A percentile compares a stretch with the other conserved stretches of the same genome.
phyloP scores from a whole-genome alignment of 1,284 basidiomycete species.

The Cryptococcus floricola region DNA sequence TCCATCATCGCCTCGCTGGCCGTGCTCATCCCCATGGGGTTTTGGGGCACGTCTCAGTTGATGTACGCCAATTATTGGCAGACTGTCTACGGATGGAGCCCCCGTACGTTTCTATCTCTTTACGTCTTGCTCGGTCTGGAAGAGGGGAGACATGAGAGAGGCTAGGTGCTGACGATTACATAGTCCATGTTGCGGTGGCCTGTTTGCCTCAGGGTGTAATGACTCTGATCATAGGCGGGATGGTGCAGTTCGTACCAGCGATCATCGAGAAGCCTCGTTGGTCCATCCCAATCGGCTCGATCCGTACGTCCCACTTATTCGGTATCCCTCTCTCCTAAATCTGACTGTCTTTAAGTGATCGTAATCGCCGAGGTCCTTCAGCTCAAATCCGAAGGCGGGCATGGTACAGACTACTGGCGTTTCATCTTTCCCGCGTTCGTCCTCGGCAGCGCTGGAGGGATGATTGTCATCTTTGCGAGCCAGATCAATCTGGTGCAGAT shows the following conservation, averaged over 20 bases:
- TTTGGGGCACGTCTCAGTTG: conserved; percentile 31
- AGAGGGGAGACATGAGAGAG: background rate
- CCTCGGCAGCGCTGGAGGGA: conserved; percentile 16
- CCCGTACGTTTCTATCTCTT: conserved; percentile 5
- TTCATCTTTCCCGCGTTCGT: conserved; percentile 34
- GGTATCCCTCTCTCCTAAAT: background rate
- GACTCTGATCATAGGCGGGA: conserved; percentile 22
- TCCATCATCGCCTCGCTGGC: conserved; percentile 18
- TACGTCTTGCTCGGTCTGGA: too few relatives aligned
- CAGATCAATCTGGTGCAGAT: conserved; percentile 25
- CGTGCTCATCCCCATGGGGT: conserved; percentile 23
- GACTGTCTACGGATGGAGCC: conserved; percentile 17
- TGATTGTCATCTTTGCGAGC: background rate
- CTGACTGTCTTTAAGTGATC: conserved; percentile 17
- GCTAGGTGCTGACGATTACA: background rate
- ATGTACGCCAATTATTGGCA: conserved; percentile 30
- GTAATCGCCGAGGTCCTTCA: conserved; percentile 25
- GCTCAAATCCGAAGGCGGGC: conserved; percentile 28
- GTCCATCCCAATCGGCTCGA: conserved; percentile 19
- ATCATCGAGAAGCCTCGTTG: conserved; percentile 23
- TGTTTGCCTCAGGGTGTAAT: conserved; percentile 35
- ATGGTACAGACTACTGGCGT: conserved; percentile 38
- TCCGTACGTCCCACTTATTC: conserved; percentile 9
- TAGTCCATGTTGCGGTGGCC: conserved; percentile 27
- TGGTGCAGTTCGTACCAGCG: conserved; percentile 17